Evolutionary conservation across 495 filamentous ascomycete genomes (phyloP), one percentile per base, ranked within the genome.

Genomic region (Darksidea phi): DNA sequence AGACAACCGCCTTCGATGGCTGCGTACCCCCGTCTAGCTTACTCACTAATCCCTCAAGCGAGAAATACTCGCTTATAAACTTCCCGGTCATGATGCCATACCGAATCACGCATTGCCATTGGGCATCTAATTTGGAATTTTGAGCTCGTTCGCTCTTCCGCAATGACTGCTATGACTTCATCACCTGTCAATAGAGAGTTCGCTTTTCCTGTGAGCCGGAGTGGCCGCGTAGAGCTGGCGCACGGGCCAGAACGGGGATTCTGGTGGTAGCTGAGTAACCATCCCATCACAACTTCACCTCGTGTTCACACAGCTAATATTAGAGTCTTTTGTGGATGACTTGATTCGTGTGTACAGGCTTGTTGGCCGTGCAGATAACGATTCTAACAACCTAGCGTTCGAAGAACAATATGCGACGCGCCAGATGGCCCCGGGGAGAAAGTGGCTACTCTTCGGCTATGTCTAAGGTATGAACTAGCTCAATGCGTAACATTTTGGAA

Each of bases 81-180:
- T 46, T n/a, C 54, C 58, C 61, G 54, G 54, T 49, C 20, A 26
- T 6, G 12, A 54, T 32, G 21, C 55, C 13, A 54, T 21, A 21
- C 24, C 50, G 6, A 20, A 8, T 34, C 34, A 8, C 47, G 10
- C 17, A 18, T 36, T 13, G 3, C 34, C 18, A 64, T 59, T 64
- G 61, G 61, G 1, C 26, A 48, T 47, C 45, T 54, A 59, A 48
- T 59, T 54, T 54, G 43, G 49, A 34, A 64, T 38, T 32, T 49
- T 47, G 26, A 38, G 49, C 18, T 24, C 45, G 18, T 59, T 38
- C 21, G 42, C 6, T 36, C 17, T 34, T 32, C 28, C 36, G 17
- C 54, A 24, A 63, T 64, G 54, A 54, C 55, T 37, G 24, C 47
- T 36, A 63, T 64, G 61, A 64, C 55, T 25, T 64, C 61, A 64